Percentiles rank a stretch among this genome's conserved stretches.
phyloP scores from a whole-genome alignment of 345 rosid species.

The Clarkia xantiana region DNA sequence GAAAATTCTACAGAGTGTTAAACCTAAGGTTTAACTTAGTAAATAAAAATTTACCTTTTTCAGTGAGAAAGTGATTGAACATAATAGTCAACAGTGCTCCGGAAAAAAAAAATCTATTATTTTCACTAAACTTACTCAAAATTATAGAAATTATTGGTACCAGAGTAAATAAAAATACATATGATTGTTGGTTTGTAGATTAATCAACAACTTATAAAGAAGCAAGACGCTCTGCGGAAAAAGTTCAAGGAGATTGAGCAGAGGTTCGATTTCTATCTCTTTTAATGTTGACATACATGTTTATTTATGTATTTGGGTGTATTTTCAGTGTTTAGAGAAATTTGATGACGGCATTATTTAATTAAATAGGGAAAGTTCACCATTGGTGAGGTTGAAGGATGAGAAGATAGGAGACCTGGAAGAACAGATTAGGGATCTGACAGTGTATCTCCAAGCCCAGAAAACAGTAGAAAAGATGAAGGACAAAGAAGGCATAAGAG shows the following conservation, averaged over 20 bases:
- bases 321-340: not conserved
- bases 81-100: too few relatives aligned
- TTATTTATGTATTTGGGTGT: not conserved
- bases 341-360: not conserved
- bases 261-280: too few relatives aligned
- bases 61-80: too few relatives aligned
- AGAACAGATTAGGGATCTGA: constrained; percentile 88
- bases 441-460: constrained; percentile 58
- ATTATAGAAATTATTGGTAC: not conserved
- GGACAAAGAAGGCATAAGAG: constrained; percentile 41
- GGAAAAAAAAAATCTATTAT: too few relatives aligned
- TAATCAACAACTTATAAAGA: constrained; percentile 55
- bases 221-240: constrained; percentile 50
- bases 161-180: not conserved
- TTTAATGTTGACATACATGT: too few relatives aligned
- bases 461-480: constrained; percentile 42
- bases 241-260: constrained; percentile 66
- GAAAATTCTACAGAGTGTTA: not conserved
- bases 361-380: constrained; percentile 33
- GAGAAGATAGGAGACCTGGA: constrained; percentile 55
- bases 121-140: too few relatives aligned
- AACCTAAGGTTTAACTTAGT: too few relatives aligned
- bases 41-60: too few relatives aligned
- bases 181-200: constrained; percentile 20
- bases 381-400: constrained; percentile 29